Percentiles rank a stretch among this genome's conserved stretches.
These are phyloP conservation scores for Xylariaceae sp. DNA, from an alignment of 2,329 filamentous ascomycete genomes.

Conservation along the genomic window DNA sequence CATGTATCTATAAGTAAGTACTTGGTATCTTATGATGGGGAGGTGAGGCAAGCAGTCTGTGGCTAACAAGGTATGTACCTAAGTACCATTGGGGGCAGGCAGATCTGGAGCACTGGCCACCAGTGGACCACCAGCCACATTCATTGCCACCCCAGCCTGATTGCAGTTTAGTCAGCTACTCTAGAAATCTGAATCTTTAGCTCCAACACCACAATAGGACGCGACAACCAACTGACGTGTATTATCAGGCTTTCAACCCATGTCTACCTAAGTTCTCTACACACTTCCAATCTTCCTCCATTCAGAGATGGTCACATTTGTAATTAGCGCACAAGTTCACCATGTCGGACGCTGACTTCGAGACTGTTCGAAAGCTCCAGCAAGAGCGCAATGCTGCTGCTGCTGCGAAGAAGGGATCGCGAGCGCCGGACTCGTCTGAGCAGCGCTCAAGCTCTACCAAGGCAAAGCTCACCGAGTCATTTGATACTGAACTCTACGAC, in stretches of 20 bases:
- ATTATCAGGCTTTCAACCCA: constrained; percentile 16
- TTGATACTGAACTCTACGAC: constrained; percentile 86
- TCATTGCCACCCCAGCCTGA: constrained; percentile 4
- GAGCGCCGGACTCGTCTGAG: constrained; percentile 70
- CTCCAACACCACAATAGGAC: neutral
- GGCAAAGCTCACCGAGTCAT: constrained; percentile 83
- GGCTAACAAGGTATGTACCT: too few relatives aligned
- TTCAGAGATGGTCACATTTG: constrained; percentile 25
- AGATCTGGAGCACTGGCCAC: too few relatives aligned
- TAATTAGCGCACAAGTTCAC: constrained; percentile 28
- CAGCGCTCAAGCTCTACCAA: constrained; percentile 83
- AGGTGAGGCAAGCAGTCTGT: too few relatives aligned
- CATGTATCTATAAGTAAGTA: too few relatives aligned
- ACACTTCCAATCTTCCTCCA: constrained; percentile 4
- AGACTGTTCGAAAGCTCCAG: constrained; percentile 81
- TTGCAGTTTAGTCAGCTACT: constrained; percentile 1
- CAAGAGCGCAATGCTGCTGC: constrained; percentile 84
- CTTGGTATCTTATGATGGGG: too few relatives aligned
- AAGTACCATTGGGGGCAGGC: too few relatives aligned
- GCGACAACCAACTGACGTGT: constrained; percentile 1
- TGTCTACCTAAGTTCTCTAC: constrained; percentile 8
- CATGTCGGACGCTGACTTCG: constrained; percentile 80
- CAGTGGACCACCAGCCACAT: constrained; percentile 8
- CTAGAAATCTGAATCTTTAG: constrained; percentile 2
- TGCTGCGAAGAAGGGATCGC: constrained; percentile 75